These are phyloP conservation scores for Metschnikowia continentalis DNA, from an alignment of 805 yeast species.

Conservation along the genomic window DNA sequence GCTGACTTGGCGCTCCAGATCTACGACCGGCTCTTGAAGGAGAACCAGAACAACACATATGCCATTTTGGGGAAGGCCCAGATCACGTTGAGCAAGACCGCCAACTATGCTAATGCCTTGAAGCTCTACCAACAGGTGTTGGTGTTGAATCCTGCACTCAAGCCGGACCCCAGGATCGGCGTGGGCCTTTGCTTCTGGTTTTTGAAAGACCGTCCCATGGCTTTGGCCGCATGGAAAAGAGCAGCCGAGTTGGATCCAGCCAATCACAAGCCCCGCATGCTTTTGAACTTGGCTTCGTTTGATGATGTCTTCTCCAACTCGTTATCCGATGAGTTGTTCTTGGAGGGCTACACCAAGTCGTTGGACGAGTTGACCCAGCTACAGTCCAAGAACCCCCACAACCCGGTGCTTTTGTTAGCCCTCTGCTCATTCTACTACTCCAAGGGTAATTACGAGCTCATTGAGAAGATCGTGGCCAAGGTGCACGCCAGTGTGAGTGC, in stretches of 20 bases:
- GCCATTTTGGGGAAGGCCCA: slow-evolving; percentile 87
- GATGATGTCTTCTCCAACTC: slow-evolving; percentile 58
- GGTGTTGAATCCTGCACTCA: slow-evolving; percentile 66
- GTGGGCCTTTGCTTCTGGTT: slow-evolving; percentile 93
- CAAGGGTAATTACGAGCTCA: slow-evolving; percentile 54
- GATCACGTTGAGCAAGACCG: slow-evolving; percentile 59
- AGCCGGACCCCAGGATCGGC: slow-evolving; percentile 93
- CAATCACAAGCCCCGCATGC: slow-evolving; percentile 56
- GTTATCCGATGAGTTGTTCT: slow-evolving; percentile 58
- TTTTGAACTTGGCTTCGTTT: slow-evolving; percentile 65
- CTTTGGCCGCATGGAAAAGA: slow-evolving; percentile 79
- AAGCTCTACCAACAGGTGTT: slow-evolving; percentile 81
- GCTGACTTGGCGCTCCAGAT: slow-evolving; percentile 68
- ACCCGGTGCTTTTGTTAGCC: slow-evolving; percentile 60
- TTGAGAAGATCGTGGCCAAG: slow-evolving; percentile 51
- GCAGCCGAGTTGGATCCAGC: slow-evolving; percentile 61
- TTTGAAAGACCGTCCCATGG: slow-evolving; percentile 72
- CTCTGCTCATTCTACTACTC: slow-evolving; percentile 72
- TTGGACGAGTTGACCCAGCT: slow-evolving; percentile 43
- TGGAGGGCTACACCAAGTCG: slow-evolving; percentile 53
- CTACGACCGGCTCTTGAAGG: slow-evolving; percentile 56
- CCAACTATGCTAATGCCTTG: slow-evolving; percentile 68
- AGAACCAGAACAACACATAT: slow-evolving; percentile 58
- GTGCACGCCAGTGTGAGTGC: slow-evolving; percentile 30
- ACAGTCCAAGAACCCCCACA: slow-evolving; percentile 39